A percentile compares a stretch with the other conserved stretches of the same genome.
Evolutionary conservation across 1,284 basidiomycete genomes (phyloP).

Genomic region (Cystobasidium pallidum): DNA sequence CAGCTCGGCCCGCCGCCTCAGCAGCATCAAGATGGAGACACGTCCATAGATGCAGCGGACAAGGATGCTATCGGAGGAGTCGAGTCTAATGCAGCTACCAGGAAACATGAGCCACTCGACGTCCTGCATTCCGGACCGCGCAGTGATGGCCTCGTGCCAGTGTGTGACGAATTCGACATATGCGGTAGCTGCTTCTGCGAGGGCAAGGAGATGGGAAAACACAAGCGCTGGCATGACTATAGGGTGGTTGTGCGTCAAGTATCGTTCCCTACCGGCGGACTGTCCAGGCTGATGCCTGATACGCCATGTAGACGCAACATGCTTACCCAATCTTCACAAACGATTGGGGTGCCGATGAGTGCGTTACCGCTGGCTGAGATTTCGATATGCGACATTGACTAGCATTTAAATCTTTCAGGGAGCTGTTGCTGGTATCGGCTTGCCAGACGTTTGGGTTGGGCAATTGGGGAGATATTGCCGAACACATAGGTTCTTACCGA

Average conservation of each 20-base stretch:
- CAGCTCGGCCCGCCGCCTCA: slow-evolving; percentile 46
- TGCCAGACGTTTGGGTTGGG: slow-evolving; percentile 87
- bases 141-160: slow-evolving; percentile 39
- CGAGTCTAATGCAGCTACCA: slow-evolving; percentile 6
- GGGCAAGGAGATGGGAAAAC: slow-evolving; percentile 84
- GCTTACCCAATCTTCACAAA: slow-evolving; percentile 93
- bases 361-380: slow-evolving; percentile 54
- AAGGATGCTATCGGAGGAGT: slow-evolving; percentile 30
- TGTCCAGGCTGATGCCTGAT: not conserved
- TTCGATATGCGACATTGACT: not conserved
- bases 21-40: slow-evolving; percentile 42
- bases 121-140: slow-evolving; percentile 29
- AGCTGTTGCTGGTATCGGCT: slow-evolving; percentile 87
- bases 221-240: slow-evolving; percentile 88
- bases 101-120: slow-evolving; percentile 43
- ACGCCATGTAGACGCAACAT: slow-evolving; percentile 72
- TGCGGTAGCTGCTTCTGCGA: slow-evolving; percentile 77
- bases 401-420: slow-evolving; percentile 61
- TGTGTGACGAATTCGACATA: slow-evolving; percentile 57
- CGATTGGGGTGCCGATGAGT: slow-evolving; percentile 99
- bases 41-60: slow-evolving; percentile 13
- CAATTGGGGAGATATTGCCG: slow-evolving; percentile 96
- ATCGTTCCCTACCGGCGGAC: slow-evolving; percentile 13
- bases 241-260: slow-evolving; percentile 75
- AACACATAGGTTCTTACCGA: slow-evolving; percentile 85